Evolutionary conservation across 495 filamentous ascomycete species (phyloP), one percentile per base, ranked within the genome.

Genomic region (Podospora pseudoanserina): DNA sequence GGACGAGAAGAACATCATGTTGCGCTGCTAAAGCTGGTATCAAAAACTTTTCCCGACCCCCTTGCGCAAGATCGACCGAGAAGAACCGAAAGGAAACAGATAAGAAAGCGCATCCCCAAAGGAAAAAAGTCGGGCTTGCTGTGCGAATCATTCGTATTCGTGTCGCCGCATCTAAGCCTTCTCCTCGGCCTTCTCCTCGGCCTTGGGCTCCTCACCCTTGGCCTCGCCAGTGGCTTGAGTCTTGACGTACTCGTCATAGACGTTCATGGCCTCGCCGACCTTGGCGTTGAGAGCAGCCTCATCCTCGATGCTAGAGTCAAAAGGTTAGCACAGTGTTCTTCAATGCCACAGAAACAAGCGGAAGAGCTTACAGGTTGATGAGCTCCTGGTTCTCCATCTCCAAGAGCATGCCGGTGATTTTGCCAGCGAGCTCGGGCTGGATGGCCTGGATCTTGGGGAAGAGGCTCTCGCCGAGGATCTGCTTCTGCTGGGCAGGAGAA

Each of bases 381-480:
- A 99, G 82, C 84, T 99, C 95, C 60, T 83, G 71, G 77, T 97
- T 97, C 70, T 97, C 95, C 95, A 99, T 99, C 86, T 99, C 95
- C 73, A 99, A 77, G 74, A 99, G 88, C 95, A 99, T 99, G 80
- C 95, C 95, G 68, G 95, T 99, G 76, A 99, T 97, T 90, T 99
- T 99, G 73, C 95, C 95, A 70, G 95, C 95, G 68, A 99, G 84
- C 70, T 96, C 92, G 57, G 93, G 93, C 85, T 98, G 93, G 80
- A 95, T 87, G 64, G 85, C 86, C 78, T 92, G 88, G 75, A 99
- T 97, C 90, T 97, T 98, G 71, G 95, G 95, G 86, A 97, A 99
- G 64, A 99, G 88, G 65, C 91, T 90, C 83, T 99, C 95, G 73
- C 95, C 95, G 65, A 99, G 87, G 81, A 97, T 89, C 84, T 99